Conservation (phyloP, 257 asterid genomes). For the Fraxinus pennsylvanica region DNA sequence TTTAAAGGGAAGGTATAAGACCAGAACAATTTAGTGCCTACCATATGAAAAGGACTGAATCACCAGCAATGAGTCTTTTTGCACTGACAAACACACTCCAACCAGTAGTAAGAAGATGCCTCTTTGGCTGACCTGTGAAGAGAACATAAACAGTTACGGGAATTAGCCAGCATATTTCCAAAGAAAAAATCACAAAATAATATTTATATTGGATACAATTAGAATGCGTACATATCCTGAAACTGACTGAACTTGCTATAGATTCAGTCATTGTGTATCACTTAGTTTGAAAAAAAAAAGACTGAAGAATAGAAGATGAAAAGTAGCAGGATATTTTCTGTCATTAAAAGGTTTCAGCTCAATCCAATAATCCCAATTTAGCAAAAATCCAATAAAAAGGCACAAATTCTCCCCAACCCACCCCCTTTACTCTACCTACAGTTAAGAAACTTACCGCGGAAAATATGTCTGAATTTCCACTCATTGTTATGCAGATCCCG, state of each 20-base stretch:
- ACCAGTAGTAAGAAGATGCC: conserved; percentile 85
- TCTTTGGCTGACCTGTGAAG: conserved; percentile 76
- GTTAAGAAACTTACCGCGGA: conserved; percentile 57
- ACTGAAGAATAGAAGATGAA: too few relatives aligned
- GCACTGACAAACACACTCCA: conserved; percentile 88
- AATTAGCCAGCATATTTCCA: background rate
- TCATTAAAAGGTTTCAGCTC: background rate
- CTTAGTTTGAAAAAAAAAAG: too few relatives aligned
- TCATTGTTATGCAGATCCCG: conserved; percentile 79
- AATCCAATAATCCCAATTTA: background rate
- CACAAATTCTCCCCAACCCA: too few relatives aligned
- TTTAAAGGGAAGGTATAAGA: background rate
- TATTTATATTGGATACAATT: too few relatives aligned
- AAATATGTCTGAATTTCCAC: conserved; percentile 86
- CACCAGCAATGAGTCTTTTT: conserved; percentile 84
- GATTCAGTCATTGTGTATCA: too few relatives aligned
- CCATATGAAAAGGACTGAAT: conserved; percentile 85
- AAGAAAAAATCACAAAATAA: too few relatives aligned
- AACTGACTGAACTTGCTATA: too few relatives aligned
- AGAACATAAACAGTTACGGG: background rate
- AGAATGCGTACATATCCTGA: too few relatives aligned
- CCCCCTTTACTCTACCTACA: background rate
- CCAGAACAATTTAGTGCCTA: conserved; percentile 23
- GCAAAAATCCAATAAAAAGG: background rate
- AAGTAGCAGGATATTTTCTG: background rate